Evolutionary conservation across 2,329 filamentous ascomycete species (phyloP).

Genomic region (Sclerotinia spermophila): DNA sequence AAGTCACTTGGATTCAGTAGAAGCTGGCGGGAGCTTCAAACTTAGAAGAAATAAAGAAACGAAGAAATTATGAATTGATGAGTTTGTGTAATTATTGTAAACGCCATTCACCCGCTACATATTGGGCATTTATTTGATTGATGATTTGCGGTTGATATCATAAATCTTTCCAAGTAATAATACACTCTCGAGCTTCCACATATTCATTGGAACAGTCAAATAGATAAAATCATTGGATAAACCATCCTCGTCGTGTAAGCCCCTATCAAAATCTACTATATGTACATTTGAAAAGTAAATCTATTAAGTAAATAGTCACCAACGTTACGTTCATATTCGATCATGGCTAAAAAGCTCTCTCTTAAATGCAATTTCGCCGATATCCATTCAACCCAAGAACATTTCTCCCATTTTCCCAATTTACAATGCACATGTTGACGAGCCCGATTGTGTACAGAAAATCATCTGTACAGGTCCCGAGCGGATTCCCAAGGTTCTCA

Average conservation of each 20-base stretch:
- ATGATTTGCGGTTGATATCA: not conserved
- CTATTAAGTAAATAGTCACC: not conserved
- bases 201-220: not conserved
- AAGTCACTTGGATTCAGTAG: too few relatives aligned
- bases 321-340: not conserved
- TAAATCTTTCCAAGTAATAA: not conserved
- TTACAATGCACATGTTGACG: conserved; percentile 44
- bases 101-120: not conserved
- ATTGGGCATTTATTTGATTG: not conserved
- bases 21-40: not conserved
- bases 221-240: not conserved
- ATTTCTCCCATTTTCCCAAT: not conserved
- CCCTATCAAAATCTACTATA: not conserved
- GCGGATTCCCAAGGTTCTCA: conserved; percentile 56
- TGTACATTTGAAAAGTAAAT: conserved; percentile 4
- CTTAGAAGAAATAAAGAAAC: not conserved
- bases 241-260: not conserved
- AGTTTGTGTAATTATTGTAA: not conserved
- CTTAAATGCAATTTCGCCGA: not conserved
- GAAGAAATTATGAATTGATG: not conserved
- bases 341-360: not conserved
- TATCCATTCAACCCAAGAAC: not conserved
- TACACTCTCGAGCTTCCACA: not conserved
- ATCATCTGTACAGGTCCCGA: conserved; percentile 68
- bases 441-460: conserved; percentile 63